These are phyloP conservation scores for Phialophora macrospora DNA, from an alignment of 2,329 filamentous ascomycete species.

Conservation along the genomic window DNA sequence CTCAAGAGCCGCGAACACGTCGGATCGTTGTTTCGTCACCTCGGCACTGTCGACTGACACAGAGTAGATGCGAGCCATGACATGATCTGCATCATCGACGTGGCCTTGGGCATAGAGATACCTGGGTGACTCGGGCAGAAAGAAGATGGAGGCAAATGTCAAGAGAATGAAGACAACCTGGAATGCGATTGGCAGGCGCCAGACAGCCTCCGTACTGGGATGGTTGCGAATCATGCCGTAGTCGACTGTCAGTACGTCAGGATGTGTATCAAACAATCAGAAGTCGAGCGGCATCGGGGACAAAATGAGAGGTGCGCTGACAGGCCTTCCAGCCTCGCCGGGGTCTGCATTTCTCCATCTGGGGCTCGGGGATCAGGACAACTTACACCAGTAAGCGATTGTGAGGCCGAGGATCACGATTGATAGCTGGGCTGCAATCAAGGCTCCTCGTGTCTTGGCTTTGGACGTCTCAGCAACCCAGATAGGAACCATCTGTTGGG, in stretches of 20 bases:
- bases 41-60: constrained; percentile 21
- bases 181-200: constrained; percentile 56
- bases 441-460: constrained; percentile 21
- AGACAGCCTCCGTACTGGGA: constrained; percentile 31
- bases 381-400: constrained; percentile 28
- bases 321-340: neutral
- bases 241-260: constrained; percentile 14
- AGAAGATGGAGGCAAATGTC: constrained; percentile 44
- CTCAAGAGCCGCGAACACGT: constrained; percentile 28
- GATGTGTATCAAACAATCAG: neutral
- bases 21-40: constrained; percentile 24
- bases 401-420: constrained; percentile 25
- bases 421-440: constrained; percentile 31
- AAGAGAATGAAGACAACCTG: constrained; percentile 53
- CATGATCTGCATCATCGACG: constrained; percentile 25
- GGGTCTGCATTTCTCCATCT: neutral
- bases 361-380: neutral
- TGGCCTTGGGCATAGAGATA: constrained; percentile 28
- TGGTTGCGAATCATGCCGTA: constrained; percentile 29
- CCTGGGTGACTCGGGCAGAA: constrained; percentile 47
- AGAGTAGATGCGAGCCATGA: constrained; percentile 31
- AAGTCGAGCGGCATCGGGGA: neutral
- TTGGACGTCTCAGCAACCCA: constrained; percentile 31
- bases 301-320: neutral
- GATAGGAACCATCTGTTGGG: constrained; percentile 25